Conservation (phyloP, 1,139 yeast species). For the Taphrina confusa region DNA sequence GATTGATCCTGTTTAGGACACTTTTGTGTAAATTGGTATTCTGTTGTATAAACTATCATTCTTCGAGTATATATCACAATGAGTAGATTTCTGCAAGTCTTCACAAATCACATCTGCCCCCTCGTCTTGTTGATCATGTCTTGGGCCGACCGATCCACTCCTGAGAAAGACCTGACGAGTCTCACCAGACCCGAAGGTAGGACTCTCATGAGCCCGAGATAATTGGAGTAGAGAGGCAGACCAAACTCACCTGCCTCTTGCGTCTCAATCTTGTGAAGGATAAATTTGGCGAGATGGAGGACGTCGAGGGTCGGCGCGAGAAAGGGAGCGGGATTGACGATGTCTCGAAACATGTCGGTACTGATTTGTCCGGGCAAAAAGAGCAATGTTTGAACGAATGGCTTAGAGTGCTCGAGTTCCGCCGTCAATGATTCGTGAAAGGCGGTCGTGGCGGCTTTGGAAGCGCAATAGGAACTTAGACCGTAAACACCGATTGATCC, state of each 20-base stretch:
- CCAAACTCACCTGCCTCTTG: conserved; percentile 71
- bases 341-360: conserved; percentile 70
- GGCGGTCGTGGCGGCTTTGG: conserved; percentile 82
- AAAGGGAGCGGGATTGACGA: conserved; percentile 66
- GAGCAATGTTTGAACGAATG: conserved; percentile 69
- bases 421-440: conserved; percentile 78
- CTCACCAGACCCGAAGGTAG: conserved; percentile 72
- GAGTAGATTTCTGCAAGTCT: neutral
- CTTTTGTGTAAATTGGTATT: no score
- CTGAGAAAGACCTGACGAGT: conserved; percentile 56
- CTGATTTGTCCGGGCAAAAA: conserved; percentile 85
- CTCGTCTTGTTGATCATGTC: neutral
- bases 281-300: conserved; percentile 58
- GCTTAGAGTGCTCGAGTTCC: conserved; percentile 62
- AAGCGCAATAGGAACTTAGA: conserved; percentile 74
- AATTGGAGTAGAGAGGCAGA: conserved; percentile 71
- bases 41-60: no score
- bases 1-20: no score
- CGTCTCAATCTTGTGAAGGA: conserved; percentile 58
- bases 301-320: conserved; percentile 85
- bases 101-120: no score
- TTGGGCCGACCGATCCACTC: conserved; percentile 56
- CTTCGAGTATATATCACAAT: neutral
- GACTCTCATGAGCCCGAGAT: conserved; percentile 69
- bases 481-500: conserved; percentile 54